phyloP scores from a whole-genome alignment of 2,329 filamentous ascomycete genomes.

The Chaetomiaceae sp. region DNA sequence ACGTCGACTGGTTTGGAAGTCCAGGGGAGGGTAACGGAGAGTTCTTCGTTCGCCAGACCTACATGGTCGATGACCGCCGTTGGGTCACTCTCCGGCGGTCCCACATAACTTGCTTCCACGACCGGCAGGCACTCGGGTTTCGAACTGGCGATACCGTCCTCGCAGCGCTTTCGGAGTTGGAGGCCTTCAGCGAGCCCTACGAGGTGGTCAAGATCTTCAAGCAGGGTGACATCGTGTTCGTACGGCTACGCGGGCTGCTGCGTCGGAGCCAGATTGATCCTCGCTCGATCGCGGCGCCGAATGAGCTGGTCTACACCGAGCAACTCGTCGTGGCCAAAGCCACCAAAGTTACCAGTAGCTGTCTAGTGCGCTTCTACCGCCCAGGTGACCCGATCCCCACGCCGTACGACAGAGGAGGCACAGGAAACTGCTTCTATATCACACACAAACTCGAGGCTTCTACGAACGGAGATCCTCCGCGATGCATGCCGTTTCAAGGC shows the following conservation, averaged over 20 bases:
- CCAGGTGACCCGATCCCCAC: conserved; percentile 42
- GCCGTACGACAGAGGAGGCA: conserved; percentile 61
- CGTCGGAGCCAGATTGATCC: conserved; percentile 41
- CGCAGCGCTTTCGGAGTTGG: conserved; percentile 27
- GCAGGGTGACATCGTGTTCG: conserved; percentile 23
- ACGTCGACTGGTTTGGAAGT: conserved; percentile 51
- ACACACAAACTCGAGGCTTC: conserved; percentile 34
- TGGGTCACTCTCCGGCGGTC: conserved; percentile 53
- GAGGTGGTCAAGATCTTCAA: conserved; percentile 43
- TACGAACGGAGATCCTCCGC: conserved; percentile 10
- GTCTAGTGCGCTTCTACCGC: conserved; percentile 52
- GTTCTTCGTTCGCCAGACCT: conserved; percentile 67
- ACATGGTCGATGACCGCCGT: conserved; percentile 50
- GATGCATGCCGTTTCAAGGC: conserved; percentile 32
- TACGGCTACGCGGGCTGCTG: conserved; percentile 46
- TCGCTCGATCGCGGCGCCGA: conserved; percentile 34
- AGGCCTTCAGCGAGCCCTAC: conserved; percentile 50
- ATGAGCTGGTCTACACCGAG: conserved; percentile 55
- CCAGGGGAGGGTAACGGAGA: conserved; percentile 40
- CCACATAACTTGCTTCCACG: conserved; percentile 50
- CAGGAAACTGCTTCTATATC: conserved; percentile 61
- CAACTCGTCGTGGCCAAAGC: conserved; percentile 33
- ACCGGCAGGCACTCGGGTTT: conserved; percentile 18
- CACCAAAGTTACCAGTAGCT: conserved; percentile 46
- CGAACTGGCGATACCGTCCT: conserved; percentile 56